Base-by-base conservation (phyloP, 345 rosid genomes). In the Syzygium aromaticum region DNA sequence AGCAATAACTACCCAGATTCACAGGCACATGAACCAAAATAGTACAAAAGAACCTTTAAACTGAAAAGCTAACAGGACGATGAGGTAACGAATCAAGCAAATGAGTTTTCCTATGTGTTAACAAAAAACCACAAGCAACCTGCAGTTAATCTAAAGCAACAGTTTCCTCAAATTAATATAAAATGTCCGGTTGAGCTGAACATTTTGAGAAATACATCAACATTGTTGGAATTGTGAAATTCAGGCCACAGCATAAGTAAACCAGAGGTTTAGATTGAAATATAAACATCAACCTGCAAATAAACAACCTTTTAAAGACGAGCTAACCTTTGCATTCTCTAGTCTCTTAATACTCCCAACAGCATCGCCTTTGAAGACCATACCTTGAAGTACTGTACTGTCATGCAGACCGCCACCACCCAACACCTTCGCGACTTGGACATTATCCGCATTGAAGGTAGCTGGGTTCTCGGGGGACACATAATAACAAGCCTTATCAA, bases 401-500 rank as follows among this genome's bases (percentile, higher is more conserved):
- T 96, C 93, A 86, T 90, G 96, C 91, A 96, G 82, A 85, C 99
- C 98, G 77, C 98, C 98, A 86, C 99, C 99, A 87, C 99, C 99
- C 85, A 94, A 88, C 84, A 98, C 95, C 95, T 98, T 96, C 54
- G 97, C 92, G 86, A 98, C 98, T 80, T 96, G 96, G 86, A 96
- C 94, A 88, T 96, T 98, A 88, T 98, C 99, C 43, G 96, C 98
- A 87, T 98, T 96, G 86, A 98, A 98, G 89, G 94, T 96, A 23
- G 91, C 91, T 30, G 99, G 99, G 89, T 94, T 96, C 91, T 96
- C 95, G 46, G 98, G 98, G 92, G 98, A 96, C 25, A 96, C 99
- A 93, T 98, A 98, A 88, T 95, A 95, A 91, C 99, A 98, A 38
- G 99, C 99, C 99, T 96, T 87, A 13, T 78, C 85, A 54, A 77